Base-by-base conservation (phyloP, 495 filamentous ascomycete genomes). In the Aspergillus funiculosus region DNA sequence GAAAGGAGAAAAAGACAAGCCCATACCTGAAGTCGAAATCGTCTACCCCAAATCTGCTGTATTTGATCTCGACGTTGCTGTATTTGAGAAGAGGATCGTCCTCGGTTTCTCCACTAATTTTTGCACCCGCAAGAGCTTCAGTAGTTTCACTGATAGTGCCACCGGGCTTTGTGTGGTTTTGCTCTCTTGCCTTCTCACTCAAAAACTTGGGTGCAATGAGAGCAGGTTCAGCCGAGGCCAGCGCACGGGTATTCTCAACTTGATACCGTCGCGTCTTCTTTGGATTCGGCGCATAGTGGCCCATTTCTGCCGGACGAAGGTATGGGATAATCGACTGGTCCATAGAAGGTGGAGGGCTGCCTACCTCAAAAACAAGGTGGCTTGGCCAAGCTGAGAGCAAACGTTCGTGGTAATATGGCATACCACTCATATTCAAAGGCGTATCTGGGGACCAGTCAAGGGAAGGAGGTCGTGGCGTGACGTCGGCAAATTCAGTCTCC, bases 1-100 rank as follows among this genome's bases (percentile, higher is more conserved):
- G 13, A 29, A n/a, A 20, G 40, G 3, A 8, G 29, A 34, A 38
- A 15, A 36, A n/a, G 20, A n/a, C 43, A 21, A 10, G 1, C 57
- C 79, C 48, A 15, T 49, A 95, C 85, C 81, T 80, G 68, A 98
- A 98, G 63, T 98, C 91, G 61, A 97, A 97, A 64, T 97, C 94
- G 56, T 95, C 89, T 2, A 99, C 87, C 8, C 92, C 91, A 67
- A 94, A 96, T 60, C 86, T 89, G 66, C 91, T 94, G 62, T 95
- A 95, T 57, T 95, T 95, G 62, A 96, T 97, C 62, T 96, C 88
- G 4, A 94, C 81, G 54, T 89, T 89, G 41, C 83, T 80, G 58
- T 95, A 98, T 64, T 89, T 84, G 1, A 83, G 73, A 2, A 92
- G 82, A 17, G 91, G 86, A 40, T 95, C 88, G 29, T 75, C 64